phyloP scores from a whole-genome alignment of 23 red algal genomes.

The Gracilaria domingensis region DNA sequence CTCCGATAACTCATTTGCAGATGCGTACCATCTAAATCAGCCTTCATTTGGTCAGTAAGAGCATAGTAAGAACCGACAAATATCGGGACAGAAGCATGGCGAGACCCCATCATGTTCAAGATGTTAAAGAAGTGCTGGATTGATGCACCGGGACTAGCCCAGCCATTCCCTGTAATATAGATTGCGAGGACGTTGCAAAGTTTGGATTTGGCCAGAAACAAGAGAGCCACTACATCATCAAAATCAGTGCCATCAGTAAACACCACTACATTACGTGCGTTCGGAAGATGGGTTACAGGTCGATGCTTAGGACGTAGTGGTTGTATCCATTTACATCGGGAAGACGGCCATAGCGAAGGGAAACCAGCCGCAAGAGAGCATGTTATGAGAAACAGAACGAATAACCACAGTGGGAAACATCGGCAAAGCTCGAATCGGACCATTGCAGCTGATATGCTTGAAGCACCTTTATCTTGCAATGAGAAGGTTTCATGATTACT shows the following conservation, averaged over 20 bases:
- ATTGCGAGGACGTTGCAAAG: constrained; percentile 9
- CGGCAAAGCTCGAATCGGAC: neutral
- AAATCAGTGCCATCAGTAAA: constrained; percentile 32
- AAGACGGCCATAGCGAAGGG: neutral
- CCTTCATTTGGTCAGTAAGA: neutral
- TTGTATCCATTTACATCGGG: neutral
- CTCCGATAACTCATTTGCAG: neutral
- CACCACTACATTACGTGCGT: constrained; percentile 18
- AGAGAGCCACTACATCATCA: constrained; percentile 25
- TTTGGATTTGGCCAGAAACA: constrained; percentile 13
- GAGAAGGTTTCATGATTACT: neutral
- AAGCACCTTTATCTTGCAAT: neutral
- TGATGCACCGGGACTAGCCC: constrained; percentile 18
- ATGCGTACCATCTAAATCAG: neutral
- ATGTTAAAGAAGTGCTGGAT: constrained; percentile 22
- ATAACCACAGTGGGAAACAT: neutral
- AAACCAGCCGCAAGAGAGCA: neutral
- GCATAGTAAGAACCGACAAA: constrained; percentile 33
- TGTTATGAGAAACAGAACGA: neutral
- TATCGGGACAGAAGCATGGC: neutral
- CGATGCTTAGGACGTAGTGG: neutral
- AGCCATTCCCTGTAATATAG: constrained; percentile 21
- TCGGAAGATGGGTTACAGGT: neutral
- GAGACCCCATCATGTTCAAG: constrained; percentile 17
- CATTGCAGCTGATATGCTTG: neutral